phyloP scores from a whole-genome alignment of 306 rosid species.

The Morella rubra region DNA sequence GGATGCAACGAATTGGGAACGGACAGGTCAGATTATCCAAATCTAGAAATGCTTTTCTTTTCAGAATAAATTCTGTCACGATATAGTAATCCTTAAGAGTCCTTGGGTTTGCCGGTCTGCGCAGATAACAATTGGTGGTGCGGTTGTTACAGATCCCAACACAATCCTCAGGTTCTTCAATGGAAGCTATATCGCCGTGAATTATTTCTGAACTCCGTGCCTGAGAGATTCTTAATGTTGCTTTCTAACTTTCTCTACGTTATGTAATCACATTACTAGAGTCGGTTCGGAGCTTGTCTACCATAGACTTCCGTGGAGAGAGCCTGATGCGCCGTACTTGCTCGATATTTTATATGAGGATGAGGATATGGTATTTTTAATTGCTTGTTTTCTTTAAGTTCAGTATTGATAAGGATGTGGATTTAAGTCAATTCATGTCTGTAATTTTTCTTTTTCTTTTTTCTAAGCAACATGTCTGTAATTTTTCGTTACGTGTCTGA shows the following conservation, averaged over 20 bases:
- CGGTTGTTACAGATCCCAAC: constrained; percentile 59
- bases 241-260: constrained; percentile 6
- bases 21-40: constrained; percentile 63
- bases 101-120: constrained; percentile 30
- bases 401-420: background rate
- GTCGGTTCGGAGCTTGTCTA: constrained; percentile 65
- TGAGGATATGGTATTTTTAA: constrained; percentile 61
- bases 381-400: constrained; percentile 9
- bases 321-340: constrained; percentile 70
- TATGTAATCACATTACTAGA: constrained; percentile 32
- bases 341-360: constrained; percentile 73
- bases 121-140: constrained; percentile 67
- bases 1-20: constrained; percentile 84
- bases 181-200: constrained; percentile 2
- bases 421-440: background rate
- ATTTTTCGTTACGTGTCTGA: background rate
- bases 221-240: constrained; percentile 11
- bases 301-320: constrained; percentile 90
- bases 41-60: constrained; percentile 19
- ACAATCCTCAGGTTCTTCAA: constrained; percentile 59
- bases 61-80: constrained; percentile 8
- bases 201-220: background rate
- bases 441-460: no score
- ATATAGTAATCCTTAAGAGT: constrained; percentile 28
- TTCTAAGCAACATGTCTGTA: background rate